A percentile compares a stretch with the other conserved stretches of the same genome.
Conservation (phyloP, 2,329 filamentous ascomycete species). For the Diaporthe ampelina region DNA sequence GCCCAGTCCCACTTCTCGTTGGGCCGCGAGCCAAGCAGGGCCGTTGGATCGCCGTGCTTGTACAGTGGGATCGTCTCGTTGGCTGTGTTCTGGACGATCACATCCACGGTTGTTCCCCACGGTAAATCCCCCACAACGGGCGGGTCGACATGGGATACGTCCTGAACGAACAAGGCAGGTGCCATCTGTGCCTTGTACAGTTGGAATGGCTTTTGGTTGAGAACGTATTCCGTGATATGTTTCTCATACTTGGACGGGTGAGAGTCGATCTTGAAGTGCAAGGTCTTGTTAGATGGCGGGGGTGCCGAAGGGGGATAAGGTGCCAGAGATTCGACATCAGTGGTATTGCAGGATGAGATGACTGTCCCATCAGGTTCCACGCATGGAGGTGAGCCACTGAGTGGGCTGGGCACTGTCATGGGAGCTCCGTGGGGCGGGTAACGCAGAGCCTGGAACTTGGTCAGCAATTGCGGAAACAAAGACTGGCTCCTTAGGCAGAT, state of each 20-base stretch:
- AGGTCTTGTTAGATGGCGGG: not conserved
- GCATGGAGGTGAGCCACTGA: not conserved
- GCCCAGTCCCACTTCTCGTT: not conserved
- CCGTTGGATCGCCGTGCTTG: not conserved
- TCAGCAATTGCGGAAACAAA: too few relatives aligned
- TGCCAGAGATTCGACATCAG: too few relatives aligned
- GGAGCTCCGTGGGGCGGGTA: not conserved
- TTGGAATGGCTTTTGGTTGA: not conserved
- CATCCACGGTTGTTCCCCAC: not conserved
- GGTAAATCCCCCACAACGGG: not conserved
- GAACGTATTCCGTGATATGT: not conserved
- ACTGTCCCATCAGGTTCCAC: not conserved
- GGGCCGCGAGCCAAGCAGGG: not conserved
- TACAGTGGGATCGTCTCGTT: not conserved
- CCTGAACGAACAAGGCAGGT: not conserved
- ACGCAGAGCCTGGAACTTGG: not conserved
- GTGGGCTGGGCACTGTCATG: not conserved
- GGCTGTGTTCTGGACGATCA: not conserved
- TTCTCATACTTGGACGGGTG: conserved; percentile 1
- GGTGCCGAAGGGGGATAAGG: not conserved
- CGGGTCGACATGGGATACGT: not conserved
- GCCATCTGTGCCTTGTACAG: not conserved
- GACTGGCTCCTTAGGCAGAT: too few relatives aligned
- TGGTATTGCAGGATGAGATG: too few relatives aligned
- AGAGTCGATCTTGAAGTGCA: not conserved